Conservation (phyloP, 345 rosid species). For the Nephelium lappaceum region DNA sequence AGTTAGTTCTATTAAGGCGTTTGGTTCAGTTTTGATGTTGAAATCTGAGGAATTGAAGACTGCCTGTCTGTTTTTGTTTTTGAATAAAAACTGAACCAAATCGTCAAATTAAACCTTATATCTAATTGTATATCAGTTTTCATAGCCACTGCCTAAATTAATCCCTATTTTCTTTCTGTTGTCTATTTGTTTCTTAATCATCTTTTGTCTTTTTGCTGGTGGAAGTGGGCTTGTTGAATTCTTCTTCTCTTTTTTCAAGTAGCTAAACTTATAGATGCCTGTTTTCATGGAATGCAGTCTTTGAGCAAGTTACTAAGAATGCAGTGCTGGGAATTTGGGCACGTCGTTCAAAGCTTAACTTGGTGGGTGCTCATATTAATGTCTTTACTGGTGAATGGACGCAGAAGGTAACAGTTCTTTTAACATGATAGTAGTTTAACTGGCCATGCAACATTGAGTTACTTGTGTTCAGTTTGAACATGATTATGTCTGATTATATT, state of each 20-base stretch:
- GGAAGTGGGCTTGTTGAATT: slow-evolving; percentile 7
- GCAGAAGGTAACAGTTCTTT: slow-evolving; percentile 70
- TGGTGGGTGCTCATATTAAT: slow-evolving; percentile 98
- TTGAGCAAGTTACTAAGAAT: slow-evolving; percentile 95
- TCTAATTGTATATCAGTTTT: neutral
- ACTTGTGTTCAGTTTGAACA: neutral
- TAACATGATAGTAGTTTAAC: neutral
- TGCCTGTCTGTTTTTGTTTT: neutral
- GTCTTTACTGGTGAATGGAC: slow-evolving; percentile 99
- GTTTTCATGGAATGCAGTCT: slow-evolving; percentile 53
- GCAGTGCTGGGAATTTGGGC: slow-evolving; percentile 95
- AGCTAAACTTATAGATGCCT: neutral
- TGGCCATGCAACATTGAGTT: slow-evolving; percentile 8
- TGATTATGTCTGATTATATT: neutral
- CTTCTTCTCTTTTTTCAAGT: slow-evolving; percentile 6
- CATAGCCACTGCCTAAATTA: neutral
- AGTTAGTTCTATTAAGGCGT: neutral
- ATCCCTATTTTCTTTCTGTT: neutral
- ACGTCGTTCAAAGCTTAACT: slow-evolving; percentile 85
- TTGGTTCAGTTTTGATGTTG: neutral
- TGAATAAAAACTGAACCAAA: neutral
- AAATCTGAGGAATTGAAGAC: neutral
- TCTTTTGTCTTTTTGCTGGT: neutral
- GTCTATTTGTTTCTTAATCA: slow-evolving; percentile 9
- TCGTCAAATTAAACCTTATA: neutral